Evolutionary conservation across 768 basidiomycete species (phyloP), one percentile per base, ranked within the genome.

Genomic region (Cantharellus anzutake): DNA sequence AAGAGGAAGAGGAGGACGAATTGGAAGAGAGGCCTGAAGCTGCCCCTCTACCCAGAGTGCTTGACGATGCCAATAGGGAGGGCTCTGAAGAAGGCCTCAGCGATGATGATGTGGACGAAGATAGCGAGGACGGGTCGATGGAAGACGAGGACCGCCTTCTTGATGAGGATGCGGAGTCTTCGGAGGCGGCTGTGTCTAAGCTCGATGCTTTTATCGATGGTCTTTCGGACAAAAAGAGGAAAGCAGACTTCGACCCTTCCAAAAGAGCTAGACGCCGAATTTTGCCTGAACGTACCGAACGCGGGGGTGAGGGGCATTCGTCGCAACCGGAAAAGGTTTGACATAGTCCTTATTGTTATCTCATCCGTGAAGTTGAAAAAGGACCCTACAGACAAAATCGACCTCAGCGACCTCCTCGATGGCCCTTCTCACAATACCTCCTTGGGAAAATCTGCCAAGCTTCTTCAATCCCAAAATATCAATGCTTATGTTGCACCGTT

Each of bases 231-330:
- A 77, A 78, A 63, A 90, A 91, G 70, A 80, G 89, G 61, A 89
- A 89, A 71, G 75, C 76, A 7, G 77, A 73, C 5, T 71, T 68
- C 4, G 69, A 68, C 1, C 63, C 58, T 3, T 65, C 63, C 1
- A 71, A 67, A 11, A 61, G 20, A 29, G 60, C 2, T 64, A 85
- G 83, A 67, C 75, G 83, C 51, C 79, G 86, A 5, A 71, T 79
- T 1, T 66, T 90, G 57, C 72, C 77, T 59, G 89, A 91, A 66
- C 78, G 78, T 57, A 89, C 83, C 2, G 84, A 87, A 65, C 80
- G 82, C 38, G 89, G 86, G 3, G 77, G 76, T 39, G 91, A 92
- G 67, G 82, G 65, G 89, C 91, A 66, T 93, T 91, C 67, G 79
- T 78, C 5, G 78, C 78, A 50, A 73, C 74, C 65, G 67, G 72